Percentiles rank a stretch among this genome's conserved stretches.
Evolutionary conservation across 257 asterid species (phyloP).

Genomic region (Solanum lycopersicoides): DNA sequence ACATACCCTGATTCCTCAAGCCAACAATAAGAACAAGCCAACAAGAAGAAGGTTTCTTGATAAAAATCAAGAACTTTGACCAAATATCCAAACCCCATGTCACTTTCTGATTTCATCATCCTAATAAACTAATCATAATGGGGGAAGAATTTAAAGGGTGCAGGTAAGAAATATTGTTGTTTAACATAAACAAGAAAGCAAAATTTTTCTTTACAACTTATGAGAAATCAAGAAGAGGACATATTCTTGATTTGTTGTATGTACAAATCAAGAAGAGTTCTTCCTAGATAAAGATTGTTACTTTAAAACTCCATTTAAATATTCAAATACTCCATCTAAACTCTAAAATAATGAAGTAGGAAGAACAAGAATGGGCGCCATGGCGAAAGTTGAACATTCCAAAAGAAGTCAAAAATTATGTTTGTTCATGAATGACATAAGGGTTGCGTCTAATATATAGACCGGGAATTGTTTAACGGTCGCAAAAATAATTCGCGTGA

Average conservation of each 20-base stretch:
- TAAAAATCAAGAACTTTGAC: neutral
- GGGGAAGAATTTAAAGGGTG: neutral
- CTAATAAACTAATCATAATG: neutral
- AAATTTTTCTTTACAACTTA: neutral
- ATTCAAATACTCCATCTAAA: neutral
- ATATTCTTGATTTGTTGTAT: neutral
- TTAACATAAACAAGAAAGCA: neutral
- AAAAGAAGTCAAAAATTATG: neutral
- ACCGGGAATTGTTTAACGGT: neutral
- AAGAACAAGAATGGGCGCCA: neutral
- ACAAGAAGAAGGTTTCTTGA: neutral
- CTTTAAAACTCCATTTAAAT: neutral
- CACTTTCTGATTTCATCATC: neutral
- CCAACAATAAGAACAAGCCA: no score
- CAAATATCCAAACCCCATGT: neutral
- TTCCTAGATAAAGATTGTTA: neutral
- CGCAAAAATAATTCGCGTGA: neutral
- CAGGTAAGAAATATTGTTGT: neutral
- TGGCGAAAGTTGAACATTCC: neutral
- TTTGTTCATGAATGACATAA: neutral
- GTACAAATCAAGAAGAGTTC: neutral
- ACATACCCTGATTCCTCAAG: neutral
- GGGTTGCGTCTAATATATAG: neutral
- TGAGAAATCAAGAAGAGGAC: neutral
- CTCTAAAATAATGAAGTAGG: neutral